Evolutionary conservation across 2,329 filamentous ascomycete genomes (phyloP).

Genomic region (Thielaviopsis euricoi): DNA sequence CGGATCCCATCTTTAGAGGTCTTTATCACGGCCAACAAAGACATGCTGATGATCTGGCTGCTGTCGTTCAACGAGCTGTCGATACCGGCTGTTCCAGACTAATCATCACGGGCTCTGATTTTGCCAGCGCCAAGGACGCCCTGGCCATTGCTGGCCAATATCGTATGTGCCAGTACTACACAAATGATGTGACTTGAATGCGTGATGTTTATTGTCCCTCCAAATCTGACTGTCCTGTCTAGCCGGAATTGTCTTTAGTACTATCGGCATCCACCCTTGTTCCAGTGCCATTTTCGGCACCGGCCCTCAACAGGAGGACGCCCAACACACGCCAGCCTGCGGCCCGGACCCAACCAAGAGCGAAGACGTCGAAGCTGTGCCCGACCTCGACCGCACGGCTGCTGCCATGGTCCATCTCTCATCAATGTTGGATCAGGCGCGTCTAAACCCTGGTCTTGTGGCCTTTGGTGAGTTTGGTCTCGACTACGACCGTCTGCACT

Average conservation of each 20-base stretch:
- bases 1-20: slow-evolving; percentile 79
- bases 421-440: slow-evolving; percentile 43
- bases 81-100: slow-evolving; percentile 74
- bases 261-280: slow-evolving; percentile 88
- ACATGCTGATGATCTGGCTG: slow-evolving; percentile 57
- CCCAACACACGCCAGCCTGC: slow-evolving; percentile 33
- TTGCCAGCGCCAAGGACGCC: slow-evolving; percentile 60
- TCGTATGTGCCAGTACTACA: slow-evolving; percentile 29
- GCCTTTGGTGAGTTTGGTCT: slow-evolving; percentile 93
- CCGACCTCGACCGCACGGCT: slow-evolving; percentile 22
- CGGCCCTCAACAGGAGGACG: slow-evolving; percentile 26
- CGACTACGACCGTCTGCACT: slow-evolving; percentile 83
- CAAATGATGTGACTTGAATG: too few species aligned
- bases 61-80: slow-evolving; percentile 61
- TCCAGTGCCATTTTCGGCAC: slow-evolving; percentile 62
- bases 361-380: slow-evolving; percentile 32
- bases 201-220: neutral
- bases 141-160: slow-evolving; percentile 57
- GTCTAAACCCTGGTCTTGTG: slow-evolving; percentile 38
- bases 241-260: slow-evolving; percentile 75
- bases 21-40: slow-evolving; percentile 63
- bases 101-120: slow-evolving; percentile 83
- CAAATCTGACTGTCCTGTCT: slow-evolving; percentile 9
- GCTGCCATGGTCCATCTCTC: slow-evolving; percentile 43
- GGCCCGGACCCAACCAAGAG: slow-evolving; percentile 34